phyloP scores from a whole-genome alignment of 2,329 filamentous ascomycete species.

The Ophiostoma perfectum region DNA sequence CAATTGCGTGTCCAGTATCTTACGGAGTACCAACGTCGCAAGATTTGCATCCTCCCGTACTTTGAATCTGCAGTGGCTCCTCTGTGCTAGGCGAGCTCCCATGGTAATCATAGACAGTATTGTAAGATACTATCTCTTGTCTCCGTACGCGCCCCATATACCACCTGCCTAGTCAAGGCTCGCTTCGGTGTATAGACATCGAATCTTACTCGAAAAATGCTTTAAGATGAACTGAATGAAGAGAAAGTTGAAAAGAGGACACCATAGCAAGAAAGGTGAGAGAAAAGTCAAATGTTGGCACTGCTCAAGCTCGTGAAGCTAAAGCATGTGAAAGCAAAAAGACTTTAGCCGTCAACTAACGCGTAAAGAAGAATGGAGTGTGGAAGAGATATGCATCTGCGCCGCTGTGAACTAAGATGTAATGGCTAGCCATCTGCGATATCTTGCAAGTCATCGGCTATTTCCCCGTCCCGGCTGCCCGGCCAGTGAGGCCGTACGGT shows the following conservation, averaged over 20 bases:
- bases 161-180: slow-evolving; percentile 9
- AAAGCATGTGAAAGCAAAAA: not conserved
- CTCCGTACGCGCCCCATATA: not conserved
- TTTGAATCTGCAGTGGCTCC: not conserved
- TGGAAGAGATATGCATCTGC: not conserved
- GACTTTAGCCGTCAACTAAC: not conserved
- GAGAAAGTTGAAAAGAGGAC: not conserved
- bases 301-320: not conserved
- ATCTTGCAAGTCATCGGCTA: not conserved
- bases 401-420: not conserved
- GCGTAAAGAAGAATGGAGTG: not conserved
- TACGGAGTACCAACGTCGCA: not conserved
- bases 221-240: not conserved
- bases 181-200: slow-evolving; percentile 16
- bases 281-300: not conserved
- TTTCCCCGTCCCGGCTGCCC: not conserved
- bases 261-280: not conserved
- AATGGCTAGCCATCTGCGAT: not conserved
- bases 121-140: not conserved
- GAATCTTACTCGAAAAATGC: not conserved
- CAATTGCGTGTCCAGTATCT: not conserved
- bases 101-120: not conserved
- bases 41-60: not conserved
- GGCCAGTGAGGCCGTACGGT: not conserved
- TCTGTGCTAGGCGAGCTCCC: too few species aligned